phyloP scores from a whole-genome alignment of 257 asterid genomes.

The Solanum phureja region DNA sequence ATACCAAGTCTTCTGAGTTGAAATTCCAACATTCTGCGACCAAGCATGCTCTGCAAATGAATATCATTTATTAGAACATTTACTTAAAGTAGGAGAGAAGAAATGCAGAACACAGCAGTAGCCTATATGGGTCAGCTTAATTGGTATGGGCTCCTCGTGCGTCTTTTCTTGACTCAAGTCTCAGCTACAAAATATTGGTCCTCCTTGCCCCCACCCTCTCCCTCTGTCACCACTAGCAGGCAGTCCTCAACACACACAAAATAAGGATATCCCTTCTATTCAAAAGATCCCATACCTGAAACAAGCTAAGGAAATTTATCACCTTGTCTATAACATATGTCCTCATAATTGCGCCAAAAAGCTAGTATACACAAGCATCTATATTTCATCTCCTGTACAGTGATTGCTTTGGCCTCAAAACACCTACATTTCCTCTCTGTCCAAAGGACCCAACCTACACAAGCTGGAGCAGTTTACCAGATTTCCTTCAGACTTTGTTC shows the following conservation, averaged over 20 bases:
- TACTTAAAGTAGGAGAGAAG: not conserved
- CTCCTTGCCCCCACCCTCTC: not conserved
- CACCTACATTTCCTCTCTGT: not conserved
- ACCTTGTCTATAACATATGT: not conserved
- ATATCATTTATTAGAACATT: not conserved
- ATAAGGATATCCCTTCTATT: too few relatives aligned
- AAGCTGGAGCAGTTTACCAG: not conserved
- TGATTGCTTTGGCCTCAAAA: not conserved
- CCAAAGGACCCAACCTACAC: not conserved
- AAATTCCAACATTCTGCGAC: slow-evolving; percentile 80
- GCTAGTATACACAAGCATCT: not conserved
- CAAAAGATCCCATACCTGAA: not conserved
- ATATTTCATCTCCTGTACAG: not conserved
- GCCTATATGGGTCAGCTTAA: not conserved
- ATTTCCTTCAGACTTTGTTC: not conserved
- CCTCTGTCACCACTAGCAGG: not conserved
- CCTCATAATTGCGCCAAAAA: not conserved
- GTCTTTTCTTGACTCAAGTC: not conserved
- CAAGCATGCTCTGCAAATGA: slow-evolving; percentile 78
- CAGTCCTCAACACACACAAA: not conserved
- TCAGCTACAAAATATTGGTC: not conserved
- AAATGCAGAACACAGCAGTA: not conserved
- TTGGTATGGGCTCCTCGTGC: not conserved
- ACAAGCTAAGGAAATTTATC: not conserved
- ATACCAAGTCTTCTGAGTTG: slow-evolving; percentile 90